These are phyloP conservation scores for Pterulicium gracile DNA, from an alignment of 1,284 basidiomycete species.

Conservation along the genomic window DNA sequence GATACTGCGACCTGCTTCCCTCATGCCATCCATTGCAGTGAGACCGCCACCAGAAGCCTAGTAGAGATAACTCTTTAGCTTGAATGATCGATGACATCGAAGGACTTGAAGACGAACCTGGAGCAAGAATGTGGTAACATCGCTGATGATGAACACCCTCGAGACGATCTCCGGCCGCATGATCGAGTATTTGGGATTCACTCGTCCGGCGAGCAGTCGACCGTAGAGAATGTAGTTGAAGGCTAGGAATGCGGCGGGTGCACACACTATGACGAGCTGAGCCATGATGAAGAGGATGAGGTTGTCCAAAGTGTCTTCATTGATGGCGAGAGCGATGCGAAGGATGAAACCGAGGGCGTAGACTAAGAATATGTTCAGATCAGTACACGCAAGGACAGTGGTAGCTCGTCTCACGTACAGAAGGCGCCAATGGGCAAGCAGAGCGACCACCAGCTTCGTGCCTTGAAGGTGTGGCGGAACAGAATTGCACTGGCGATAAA, in stretches of 20 bases:
- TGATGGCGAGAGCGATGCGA: no score
- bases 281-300: conserved; percentile 10
- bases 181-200: conserved; percentile 13
- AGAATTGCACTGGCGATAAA: no score
- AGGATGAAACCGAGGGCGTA: no score
- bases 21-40: no score
- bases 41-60: conserved; percentile 9
- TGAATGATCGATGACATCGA: not conserved
- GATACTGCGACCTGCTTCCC: no score
- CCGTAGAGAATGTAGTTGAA: conserved; percentile 22
- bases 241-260: conserved; percentile 18
- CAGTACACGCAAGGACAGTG: no score
- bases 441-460: no score
- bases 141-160: conserved; percentile 18
- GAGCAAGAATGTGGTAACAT: conserved; percentile 27
- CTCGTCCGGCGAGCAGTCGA: conserved; percentile 13
- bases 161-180: conserved; percentile 16
- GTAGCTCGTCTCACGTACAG: no score
- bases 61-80: not conserved
- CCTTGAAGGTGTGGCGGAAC: no score
- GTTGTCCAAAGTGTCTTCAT: not conserved
- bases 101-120: conserved; percentile 22
- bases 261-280: conserved; percentile 6
- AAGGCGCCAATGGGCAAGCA: no score
- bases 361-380: no score